Conservation (phyloP, 106 monocot genomes). For the Triglochin maritima region DNA sequence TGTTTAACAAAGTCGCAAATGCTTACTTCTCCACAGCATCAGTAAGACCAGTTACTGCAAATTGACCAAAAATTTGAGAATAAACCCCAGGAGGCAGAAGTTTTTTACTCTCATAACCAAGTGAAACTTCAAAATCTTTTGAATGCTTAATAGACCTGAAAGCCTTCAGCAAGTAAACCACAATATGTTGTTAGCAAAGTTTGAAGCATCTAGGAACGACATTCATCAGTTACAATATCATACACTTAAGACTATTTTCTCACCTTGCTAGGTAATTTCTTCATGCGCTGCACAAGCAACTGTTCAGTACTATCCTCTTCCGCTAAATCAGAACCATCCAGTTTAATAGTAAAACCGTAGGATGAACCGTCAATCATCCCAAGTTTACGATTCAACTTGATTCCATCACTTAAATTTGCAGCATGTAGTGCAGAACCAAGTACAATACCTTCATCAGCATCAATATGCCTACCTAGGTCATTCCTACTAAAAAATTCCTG, state of each 20-base stretch:
- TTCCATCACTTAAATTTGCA: constrained; percentile 99
- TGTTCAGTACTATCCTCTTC: constrained; percentile 56
- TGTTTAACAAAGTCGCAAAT: not conserved
- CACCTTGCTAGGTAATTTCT: constrained; percentile 93
- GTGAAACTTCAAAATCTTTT: constrained; percentile 79
- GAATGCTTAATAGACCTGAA: constrained; percentile 77
- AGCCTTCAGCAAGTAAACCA: constrained; percentile 20
- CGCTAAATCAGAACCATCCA: constrained; percentile 49
- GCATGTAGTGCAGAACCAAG: constrained; percentile 93
- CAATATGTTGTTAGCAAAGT: not conserved
- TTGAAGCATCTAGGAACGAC: not conserved
- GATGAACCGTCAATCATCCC: constrained; percentile 96
- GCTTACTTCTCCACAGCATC: constrained; percentile 82
- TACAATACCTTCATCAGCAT: constrained; percentile 99
- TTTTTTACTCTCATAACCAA: constrained; percentile 55
- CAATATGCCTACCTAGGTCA: constrained; percentile 82
- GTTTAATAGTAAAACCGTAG: constrained; percentile 67
- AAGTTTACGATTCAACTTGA: constrained; percentile 90
- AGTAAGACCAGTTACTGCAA: constrained; percentile 70
- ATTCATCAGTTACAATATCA: not conserved
- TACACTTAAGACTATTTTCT: too few relatives aligned
- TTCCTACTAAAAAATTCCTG: constrained; percentile 86
- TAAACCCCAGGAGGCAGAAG: constrained; percentile 63
- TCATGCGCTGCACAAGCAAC: constrained; percentile 79
- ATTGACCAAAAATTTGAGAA: constrained; percentile 54